Base-by-base conservation (phyloP, 345 rosid species). In the Boechera divaricarpa region DNA sequence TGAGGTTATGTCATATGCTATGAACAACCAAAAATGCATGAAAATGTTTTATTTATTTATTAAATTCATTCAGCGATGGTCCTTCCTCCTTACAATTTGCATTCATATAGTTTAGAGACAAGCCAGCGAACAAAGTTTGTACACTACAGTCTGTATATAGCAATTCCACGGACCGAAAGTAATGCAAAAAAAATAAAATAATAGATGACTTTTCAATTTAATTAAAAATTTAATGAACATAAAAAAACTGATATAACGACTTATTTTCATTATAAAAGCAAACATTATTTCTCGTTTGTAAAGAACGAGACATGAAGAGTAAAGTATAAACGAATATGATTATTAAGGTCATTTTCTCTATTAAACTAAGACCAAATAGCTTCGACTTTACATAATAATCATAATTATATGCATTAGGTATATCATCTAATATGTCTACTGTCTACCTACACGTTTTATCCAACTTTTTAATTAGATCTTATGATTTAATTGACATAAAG, bases 81-180 rank as follows among this genome's bases (percentile, higher is more conserved):
- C 80, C 80, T 53, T 62, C 26, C 75, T 69, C 59, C 65, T 62
- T 69, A 44, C 80, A 77, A 54, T 62, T 60, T 54, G 65, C 44
- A 69, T 77, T 77, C 65, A 45, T 57, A 12, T 29, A 45, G 71
- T 63, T 77, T 54, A 35, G 59, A 70, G 76, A 77, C 76, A 70
- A 77, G 76, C 75, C 76, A 77, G 66, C 80, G 6, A 70, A 70
- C 66, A 28, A 45, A 70, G 71, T 35, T 77, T 70, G 76, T 77
- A 63, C 76, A 63, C 38, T 47, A 63, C 75, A 70, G 39, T 60
- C 69, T 69, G 76, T 77, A 70, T n/a, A 70, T 77, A 38, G 80
- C 66, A 70, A 68, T 60, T 68, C 79, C 63, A 68, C 74, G 48
- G 54, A 68, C 74, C 44, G 5, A 2, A 67, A 59, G 55, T 68